These are phyloP conservation scores for Heimioporus sp. DNA, from an alignment of 768 basidiomycete genomes.

Conservation along the genomic window DNA sequence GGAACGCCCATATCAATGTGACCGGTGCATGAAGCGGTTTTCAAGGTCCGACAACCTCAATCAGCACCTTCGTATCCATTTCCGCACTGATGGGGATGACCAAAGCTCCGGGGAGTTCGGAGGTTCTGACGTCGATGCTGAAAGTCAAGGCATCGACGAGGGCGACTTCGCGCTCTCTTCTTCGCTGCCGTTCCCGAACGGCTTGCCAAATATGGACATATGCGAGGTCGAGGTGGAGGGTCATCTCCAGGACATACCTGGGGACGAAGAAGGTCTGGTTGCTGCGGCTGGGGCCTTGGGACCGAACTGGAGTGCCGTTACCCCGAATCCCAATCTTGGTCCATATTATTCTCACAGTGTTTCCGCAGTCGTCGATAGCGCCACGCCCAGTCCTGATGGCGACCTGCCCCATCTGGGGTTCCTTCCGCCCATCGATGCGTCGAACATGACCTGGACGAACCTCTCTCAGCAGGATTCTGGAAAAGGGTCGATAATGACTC, in stretches of 20 bases:
- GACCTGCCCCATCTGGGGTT: slow-evolving; percentile 20
- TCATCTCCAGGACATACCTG: slow-evolving; percentile 51
- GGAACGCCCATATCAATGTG: slow-evolving; percentile 81
- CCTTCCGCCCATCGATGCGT: slow-evolving; percentile 20
- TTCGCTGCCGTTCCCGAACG: slow-evolving; percentile 27
- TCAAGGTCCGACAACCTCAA: slow-evolving; percentile 86
- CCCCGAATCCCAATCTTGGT: slow-evolving; percentile 15
- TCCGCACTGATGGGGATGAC: slow-evolving; percentile 30
- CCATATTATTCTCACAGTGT: slow-evolving; percentile 24
- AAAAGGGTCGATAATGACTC: slow-evolving; percentile 41
- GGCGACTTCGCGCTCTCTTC: slow-evolving; percentile 21
- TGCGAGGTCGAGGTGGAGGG: slow-evolving; percentile 63
- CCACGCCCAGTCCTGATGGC: slow-evolving; percentile 13
- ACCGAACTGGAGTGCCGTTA: slow-evolving; percentile 12
- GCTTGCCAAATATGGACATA: slow-evolving; percentile 47
- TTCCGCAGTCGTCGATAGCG: slow-evolving; percentile 10
- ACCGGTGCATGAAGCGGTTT: slow-evolving; percentile 76
- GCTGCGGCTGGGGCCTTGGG: slow-evolving; percentile 26
- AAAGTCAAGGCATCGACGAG: slow-evolving; percentile 38
- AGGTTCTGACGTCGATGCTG: slow-evolving; percentile 28
- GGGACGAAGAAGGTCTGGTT: slow-evolving; percentile 57
- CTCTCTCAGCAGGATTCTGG: slow-evolving; percentile 24
- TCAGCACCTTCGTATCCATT: slow-evolving; percentile 84
- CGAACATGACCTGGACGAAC: slow-evolving; percentile 24
- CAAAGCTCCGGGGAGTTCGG: slow-evolving; percentile 26